Evolutionary conservation across 305 asterid species (phyloP).

Genomic region (Petunia hybrid): DNA sequence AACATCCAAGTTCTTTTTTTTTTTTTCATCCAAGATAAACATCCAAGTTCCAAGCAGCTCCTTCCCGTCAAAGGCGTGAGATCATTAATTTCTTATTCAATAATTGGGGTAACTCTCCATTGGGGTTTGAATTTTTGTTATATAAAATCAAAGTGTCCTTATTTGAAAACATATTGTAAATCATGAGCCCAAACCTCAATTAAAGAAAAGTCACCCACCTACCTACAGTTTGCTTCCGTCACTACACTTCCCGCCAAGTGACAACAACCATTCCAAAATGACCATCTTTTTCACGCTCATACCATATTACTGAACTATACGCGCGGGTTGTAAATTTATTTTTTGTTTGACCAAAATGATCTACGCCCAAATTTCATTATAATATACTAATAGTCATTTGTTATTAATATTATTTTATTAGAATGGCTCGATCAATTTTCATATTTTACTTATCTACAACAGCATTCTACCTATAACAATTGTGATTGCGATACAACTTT

Average conservation of each 20-base stretch:
- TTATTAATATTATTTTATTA: too few relatives aligned
- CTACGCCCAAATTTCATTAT: too few relatives aligned
- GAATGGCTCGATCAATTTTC: too few relatives aligned
- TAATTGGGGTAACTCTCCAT: slow-evolving; percentile 9
- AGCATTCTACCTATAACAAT: too few relatives aligned
- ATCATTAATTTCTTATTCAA: slow-evolving; percentile 10
- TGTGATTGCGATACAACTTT: too few relatives aligned
- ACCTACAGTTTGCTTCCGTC: slow-evolving; percentile 25
- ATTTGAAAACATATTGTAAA: not conserved
- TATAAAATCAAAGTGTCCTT: slow-evolving; percentile 2
- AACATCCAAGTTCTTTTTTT: not conserved
- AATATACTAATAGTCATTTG: too few relatives aligned
- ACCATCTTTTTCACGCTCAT: not conserved
- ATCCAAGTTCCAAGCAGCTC: not conserved
- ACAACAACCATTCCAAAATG: slow-evolving; percentile 1
- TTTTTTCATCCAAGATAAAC: too few relatives aligned
- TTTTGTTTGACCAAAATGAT: too few relatives aligned
- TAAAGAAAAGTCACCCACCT: not conserved
- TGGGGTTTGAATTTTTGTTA: not conserved
- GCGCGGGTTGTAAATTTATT: not conserved
- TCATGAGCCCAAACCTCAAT: not conserved
- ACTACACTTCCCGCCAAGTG: slow-evolving; percentile 22
- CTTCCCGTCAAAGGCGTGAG: slow-evolving; percentile 16
- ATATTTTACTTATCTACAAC: too few relatives aligned
- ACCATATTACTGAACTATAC: not conserved